Base-by-base conservation (phyloP, 306 rosid species). In the Herpetospermum pedunculosum region DNA sequence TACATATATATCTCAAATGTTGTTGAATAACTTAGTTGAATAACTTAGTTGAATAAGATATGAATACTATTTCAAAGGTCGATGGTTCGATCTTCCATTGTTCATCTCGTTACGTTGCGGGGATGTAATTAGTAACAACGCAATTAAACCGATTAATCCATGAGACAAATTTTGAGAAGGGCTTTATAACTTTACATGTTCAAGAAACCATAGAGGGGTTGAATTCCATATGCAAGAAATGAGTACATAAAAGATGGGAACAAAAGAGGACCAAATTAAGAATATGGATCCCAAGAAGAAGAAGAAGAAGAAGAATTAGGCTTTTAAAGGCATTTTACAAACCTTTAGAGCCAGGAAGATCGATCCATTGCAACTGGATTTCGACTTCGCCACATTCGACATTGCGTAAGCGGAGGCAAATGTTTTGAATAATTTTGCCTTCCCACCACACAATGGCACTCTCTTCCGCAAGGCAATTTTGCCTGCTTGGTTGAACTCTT, bases 351-450 rank as follows among this genome's bases (percentile, higher is more conserved):
- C 89, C 88, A 13, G 91, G 94, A 84, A 88, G 84, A 12, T 80
- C 76, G 12, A 88, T 88, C 94, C 94, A 88, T 53, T 83, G 77
- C 84, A 88, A 64, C 64, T 84, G 94, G 73, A 88, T 71, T 69
- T 88, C 89, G 0, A 88, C 67, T 73, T 88, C 94, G 26, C 94
- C 94, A 5, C 85, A 52, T 70, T 88, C 91, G 0, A 88, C 94
- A 9, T 86, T 49, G 73, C 86, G 73, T 77, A 88, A 65, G 78
- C 94, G 80, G 1, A 88, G 86, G 67, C 77, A 79, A 14, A 83
- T 49, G 10, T 88, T 83, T 81, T 88, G 94, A 30, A 80, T 25
- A 60, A 84, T 2, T 44, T 84, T 86, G 34, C 86, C 91, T 26
- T 81, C 28, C 3, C 7, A 18, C 63, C 26, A 81, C 28, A 32